These are phyloP conservation scores for Conringia planisiliqua DNA, from an alignment of 345 rosid species.

Conservation along the genomic window DNA sequence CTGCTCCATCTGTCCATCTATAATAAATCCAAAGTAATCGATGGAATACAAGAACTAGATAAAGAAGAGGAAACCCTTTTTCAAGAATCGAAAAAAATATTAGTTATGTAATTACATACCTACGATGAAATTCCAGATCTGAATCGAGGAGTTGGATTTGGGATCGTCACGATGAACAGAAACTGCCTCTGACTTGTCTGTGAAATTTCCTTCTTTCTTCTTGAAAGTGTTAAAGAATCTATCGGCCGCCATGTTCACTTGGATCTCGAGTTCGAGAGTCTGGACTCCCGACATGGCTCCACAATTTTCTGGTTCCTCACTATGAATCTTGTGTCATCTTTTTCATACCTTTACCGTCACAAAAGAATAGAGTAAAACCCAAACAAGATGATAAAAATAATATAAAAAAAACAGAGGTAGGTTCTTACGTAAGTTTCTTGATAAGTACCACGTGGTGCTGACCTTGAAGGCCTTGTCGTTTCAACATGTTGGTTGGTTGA, in stretches of 20 bases:
- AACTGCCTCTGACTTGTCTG: conserved; percentile 21
- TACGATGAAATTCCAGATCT: conserved; percentile 18
- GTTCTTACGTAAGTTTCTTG: background rate
- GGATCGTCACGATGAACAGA: conserved; percentile 16
- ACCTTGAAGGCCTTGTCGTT: background rate
- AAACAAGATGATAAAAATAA: no score
- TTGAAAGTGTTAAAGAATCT: conserved; percentile 15
- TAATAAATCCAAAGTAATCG: background rate
- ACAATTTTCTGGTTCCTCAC: background rate
- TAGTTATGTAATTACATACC: background rate
- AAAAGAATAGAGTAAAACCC: background rate
- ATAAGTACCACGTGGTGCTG: background rate
- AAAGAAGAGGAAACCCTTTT: background rate
- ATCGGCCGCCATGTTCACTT: conserved; percentile 14
- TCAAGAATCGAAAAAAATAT: background rate
- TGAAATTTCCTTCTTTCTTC: conserved; percentile 22
- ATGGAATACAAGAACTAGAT: background rate
- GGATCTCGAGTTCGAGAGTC: conserved; percentile 20
- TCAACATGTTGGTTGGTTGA: background rate
- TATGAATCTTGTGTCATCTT: background rate
- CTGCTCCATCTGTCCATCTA: conserved; percentile 26
- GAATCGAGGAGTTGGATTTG: conserved; percentile 11
- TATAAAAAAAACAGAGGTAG: background rate
- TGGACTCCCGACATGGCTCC: background rate
- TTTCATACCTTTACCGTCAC: background rate